Evolutionary conservation across 2,329 filamentous ascomycete species (phyloP).

Genomic region (Hymenoscyphus linearis): DNA sequence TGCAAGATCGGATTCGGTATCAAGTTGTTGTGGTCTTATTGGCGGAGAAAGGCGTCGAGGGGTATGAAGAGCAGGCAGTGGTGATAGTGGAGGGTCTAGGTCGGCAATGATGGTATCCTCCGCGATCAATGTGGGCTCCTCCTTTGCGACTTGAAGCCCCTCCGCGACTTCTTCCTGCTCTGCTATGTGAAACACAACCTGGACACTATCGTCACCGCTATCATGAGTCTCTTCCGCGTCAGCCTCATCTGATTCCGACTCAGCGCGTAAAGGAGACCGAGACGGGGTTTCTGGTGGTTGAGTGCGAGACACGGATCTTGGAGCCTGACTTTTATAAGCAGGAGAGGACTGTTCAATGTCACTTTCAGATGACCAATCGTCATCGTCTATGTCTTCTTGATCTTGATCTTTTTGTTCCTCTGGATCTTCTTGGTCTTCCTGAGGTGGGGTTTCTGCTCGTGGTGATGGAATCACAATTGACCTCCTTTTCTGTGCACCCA

Average conservation of each 20-base stretch:
- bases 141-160: neutral
- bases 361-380: constrained; percentile 22
- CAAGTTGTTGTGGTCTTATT: constrained; percentile 3
- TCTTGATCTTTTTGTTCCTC: constrained; percentile 8
- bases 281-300: constrained; percentile 14
- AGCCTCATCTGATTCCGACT: neutral
- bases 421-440: neutral
- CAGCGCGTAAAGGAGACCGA: neutral
- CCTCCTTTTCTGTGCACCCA: constrained; percentile 8
- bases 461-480: neutral
- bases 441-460: neutral
- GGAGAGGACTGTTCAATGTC: constrained; percentile 19
- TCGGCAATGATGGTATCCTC: neutral
- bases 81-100: constrained; percentile 8
- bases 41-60: constrained; percentile 5
- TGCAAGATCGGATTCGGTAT: constrained; percentile 38
- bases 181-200: neutral
- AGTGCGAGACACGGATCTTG: constrained; percentile 23
- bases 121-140: neutral
- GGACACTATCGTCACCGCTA: neutral
- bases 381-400: constrained; percentile 3
- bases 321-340: constrained; percentile 11
- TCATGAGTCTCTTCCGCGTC: neutral
- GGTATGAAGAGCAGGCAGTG: constrained; percentile 3
- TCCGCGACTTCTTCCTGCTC: neutral